phyloP scores from a whole-genome alignment of 2,329 filamentous ascomycete species.

The Ceratocystis papillata region DNA sequence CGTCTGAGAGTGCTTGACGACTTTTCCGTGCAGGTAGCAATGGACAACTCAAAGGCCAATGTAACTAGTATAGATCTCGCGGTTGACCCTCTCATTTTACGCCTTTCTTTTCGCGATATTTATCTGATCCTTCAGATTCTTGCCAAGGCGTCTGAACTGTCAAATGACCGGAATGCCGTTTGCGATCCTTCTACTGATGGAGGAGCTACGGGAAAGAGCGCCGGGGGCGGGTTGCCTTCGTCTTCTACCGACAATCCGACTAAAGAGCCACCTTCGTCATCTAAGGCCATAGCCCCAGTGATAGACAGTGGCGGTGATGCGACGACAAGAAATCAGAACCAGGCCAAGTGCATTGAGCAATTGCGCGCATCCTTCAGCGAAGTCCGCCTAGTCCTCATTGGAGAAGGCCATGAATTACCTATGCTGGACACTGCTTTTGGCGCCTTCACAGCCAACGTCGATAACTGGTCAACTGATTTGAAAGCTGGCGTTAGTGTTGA shows the following conservation, averaged over 20 bases:
- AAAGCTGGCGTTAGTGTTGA: slow-evolving; percentile 84
- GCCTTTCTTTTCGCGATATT: slow-evolving; percentile 87
- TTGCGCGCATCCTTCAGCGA: slow-evolving; percentile 79
- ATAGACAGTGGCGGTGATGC: neutral
- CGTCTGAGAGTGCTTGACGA: slow-evolving; percentile 89
- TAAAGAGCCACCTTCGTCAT: neutral
- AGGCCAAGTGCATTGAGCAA: slow-evolving; percentile 50
- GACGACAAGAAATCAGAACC: neutral
- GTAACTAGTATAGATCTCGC: slow-evolving; percentile 74
- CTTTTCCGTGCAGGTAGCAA: slow-evolving; percentile 80
- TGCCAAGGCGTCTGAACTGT: slow-evolving; percentile 79
- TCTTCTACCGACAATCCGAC: neutral
- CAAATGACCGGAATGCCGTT: slow-evolving; percentile 40
- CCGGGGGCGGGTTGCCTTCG: neutral
- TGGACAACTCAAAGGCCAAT: slow-evolving; percentile 57
- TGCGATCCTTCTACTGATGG: neutral
- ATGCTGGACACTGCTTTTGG: slow-evolving; percentile 91
- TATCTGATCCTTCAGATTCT: slow-evolving; percentile 87
- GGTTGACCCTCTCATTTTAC: slow-evolving; percentile 80
- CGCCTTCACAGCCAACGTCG: slow-evolving; percentile 70
- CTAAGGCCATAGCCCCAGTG: neutral
- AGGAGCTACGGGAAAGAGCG: neutral
- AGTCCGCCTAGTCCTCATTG: slow-evolving; percentile 84
- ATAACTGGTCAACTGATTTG: slow-evolving; percentile 83
- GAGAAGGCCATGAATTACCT: slow-evolving; percentile 88